phyloP scores from a whole-genome alignment of 805 yeast species.

The Metschnikowia sp. region DNA sequence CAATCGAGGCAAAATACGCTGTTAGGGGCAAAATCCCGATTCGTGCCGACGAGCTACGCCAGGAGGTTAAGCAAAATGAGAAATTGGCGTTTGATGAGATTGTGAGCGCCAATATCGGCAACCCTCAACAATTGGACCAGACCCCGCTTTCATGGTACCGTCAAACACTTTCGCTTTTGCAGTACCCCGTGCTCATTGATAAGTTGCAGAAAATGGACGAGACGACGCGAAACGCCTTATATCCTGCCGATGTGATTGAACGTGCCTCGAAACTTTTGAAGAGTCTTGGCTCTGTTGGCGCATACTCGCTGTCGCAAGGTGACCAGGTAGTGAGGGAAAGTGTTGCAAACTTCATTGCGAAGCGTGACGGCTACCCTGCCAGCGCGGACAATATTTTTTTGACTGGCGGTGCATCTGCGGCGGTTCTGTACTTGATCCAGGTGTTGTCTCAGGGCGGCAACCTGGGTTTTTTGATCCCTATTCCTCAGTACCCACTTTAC shows the following conservation, averaged over 20 bases:
- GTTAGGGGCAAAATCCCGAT: conserved; percentile 94
- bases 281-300: conserved; percentile 82
- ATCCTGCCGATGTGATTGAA: conserved; percentile 66
- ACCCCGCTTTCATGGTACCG: conserved; percentile 93
- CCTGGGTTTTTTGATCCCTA: conserved; percentile 86
- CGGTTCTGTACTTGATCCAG: conserved; percentile 76
- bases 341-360: conserved; percentile 74
- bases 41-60: conserved; percentile 80
- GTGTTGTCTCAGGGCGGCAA: conserved; percentile 63
- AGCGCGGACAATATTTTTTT: conserved; percentile 72
- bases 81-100: conserved; percentile 71
- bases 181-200: conserved; percentile 69
- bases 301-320: conserved; percentile 94
- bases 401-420: conserved; percentile 94
- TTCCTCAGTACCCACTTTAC: conserved; percentile 96
- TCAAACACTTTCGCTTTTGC: conserved; percentile 81
- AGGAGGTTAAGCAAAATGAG: conserved; percentile 48
- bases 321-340: conserved; percentile 65
- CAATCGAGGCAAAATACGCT: conserved; percentile 88
- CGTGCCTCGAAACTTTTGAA: conserved; percentile 64
- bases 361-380: conserved; percentile 70
- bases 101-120: conserved; percentile 92
- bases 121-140: conserved; percentile 96
- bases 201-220: conserved; percentile 20
- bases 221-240: conserved; percentile 26